phyloP scores from a whole-genome alignment of 768 basidiomycete genomes.

The Termitomyces sp. region DNA sequence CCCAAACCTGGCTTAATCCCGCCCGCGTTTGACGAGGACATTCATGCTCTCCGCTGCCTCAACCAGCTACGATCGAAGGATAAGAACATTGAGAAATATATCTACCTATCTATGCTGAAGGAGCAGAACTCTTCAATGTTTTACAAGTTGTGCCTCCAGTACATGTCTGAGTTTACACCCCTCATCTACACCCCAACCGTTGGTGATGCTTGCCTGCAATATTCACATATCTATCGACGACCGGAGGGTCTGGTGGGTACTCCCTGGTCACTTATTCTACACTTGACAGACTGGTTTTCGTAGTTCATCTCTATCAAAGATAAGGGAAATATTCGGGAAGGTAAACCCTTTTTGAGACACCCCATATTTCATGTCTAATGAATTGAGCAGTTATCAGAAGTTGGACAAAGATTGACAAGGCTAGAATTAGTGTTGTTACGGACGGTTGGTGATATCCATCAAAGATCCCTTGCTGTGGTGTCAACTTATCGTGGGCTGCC shows the following conservation, averaged over 20 bases:
- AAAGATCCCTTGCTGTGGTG: slow-evolving; percentile 6
- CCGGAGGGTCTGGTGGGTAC: slow-evolving; percentile 67
- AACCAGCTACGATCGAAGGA: slow-evolving; percentile 75
- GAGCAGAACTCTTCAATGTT: slow-evolving; percentile 71
- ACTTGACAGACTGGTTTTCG: slow-evolving; percentile 15
- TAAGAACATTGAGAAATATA: slow-evolving; percentile 78
- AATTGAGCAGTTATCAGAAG: slow-evolving; percentile 51
- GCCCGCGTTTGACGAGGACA: slow-evolving; percentile 46
- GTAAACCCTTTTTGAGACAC: slow-evolving; percentile 21
- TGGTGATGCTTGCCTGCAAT: slow-evolving; percentile 86
- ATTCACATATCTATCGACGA: slow-evolving; percentile 71
- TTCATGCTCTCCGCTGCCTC: slow-evolving; percentile 60
- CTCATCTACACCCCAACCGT: slow-evolving; percentile 93
- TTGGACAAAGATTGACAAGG: slow-evolving; percentile 70
- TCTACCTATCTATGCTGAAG: slow-evolving; percentile 77
- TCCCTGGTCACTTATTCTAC: slow-evolving; percentile 7
- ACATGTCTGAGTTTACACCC: slow-evolving; percentile 72
- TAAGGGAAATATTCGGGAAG: slow-evolving; percentile 69
- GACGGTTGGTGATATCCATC: slow-evolving; percentile 53
- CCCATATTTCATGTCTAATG: background rate
- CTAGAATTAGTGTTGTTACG: slow-evolving; percentile 90
- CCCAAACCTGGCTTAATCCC: slow-evolving; percentile 59
- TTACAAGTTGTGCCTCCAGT: slow-evolving; percentile 68
- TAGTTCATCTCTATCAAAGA: slow-evolving; percentile 81
- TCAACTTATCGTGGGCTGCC: slow-evolving; percentile 19